Conservation (phyloP, 176 grass and related monocot species). For the Bolboschoenus planiculmis region DNA sequence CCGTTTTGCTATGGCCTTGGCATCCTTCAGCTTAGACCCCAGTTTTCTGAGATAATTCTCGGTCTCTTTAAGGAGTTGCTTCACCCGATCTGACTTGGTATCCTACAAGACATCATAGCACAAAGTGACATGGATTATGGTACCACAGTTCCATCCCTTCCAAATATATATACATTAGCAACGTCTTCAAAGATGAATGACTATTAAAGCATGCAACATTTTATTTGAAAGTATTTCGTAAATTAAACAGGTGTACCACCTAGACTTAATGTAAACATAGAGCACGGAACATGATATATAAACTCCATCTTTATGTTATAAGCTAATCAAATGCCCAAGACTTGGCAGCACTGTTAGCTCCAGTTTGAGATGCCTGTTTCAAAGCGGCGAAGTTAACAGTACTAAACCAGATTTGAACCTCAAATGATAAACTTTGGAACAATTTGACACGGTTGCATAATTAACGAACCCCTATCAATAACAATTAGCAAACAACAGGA, state of each 20-base stretch:
- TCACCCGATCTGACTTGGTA: slow-evolving; percentile 97
- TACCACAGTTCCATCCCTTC: neutral
- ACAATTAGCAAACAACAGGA: slow-evolving; percentile 20
- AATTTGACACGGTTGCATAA: neutral
- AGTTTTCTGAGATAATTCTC: slow-evolving; percentile 98
- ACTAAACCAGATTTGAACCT: neutral
- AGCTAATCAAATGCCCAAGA: neutral
- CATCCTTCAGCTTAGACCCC: slow-evolving; percentile 63
- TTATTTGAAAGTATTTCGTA: slow-evolving; percentile 13
- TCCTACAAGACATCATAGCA: slow-evolving; percentile 46
- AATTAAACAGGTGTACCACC: slow-evolving; percentile 6
- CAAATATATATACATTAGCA: neutral
- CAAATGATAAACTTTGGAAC: neutral
- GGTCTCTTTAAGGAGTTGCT: slow-evolving; percentile 91
- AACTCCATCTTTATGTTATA: neutral
- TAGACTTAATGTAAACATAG: neutral
- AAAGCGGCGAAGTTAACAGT: neutral
- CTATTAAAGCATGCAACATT: neutral
- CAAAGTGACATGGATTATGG: neutral
- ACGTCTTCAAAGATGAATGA: neutral
- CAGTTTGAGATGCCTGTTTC: neutral
- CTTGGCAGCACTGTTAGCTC: neutral
- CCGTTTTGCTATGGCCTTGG: slow-evolving; percentile 40
- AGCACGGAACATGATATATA: neutral
- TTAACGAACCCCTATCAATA: neutral